Evolutionary conservation across 2,329 filamentous ascomycete species (phyloP).

Genomic region (Stenocarpella maydis): DNA sequence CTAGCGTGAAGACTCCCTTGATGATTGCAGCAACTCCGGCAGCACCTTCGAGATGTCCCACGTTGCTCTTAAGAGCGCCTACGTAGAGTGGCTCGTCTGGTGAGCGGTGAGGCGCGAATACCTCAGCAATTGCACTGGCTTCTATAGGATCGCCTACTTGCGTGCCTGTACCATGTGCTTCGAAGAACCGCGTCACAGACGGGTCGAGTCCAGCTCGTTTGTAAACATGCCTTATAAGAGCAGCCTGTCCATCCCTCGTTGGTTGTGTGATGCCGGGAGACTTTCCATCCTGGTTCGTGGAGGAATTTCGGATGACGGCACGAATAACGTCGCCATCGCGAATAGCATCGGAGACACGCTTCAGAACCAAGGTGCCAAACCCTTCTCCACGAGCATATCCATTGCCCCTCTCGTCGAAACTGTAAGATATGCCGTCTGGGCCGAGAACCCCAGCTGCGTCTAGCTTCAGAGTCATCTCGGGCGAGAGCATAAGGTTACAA

Average conservation of each 20-base stretch:
- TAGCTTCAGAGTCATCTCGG: constrained; percentile 35
- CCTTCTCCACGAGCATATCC: constrained; percentile 64
- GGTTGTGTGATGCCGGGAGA: constrained; percentile 44
- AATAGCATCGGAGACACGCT: constrained; percentile 57
- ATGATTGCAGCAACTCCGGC: constrained; percentile 40
- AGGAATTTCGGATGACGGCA: constrained; percentile 48
- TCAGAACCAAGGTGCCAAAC: constrained; percentile 59
- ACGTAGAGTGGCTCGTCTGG: constrained; percentile 35
- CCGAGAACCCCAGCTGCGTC: constrained; percentile 35
- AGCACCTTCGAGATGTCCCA: constrained; percentile 41
- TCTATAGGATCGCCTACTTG: constrained; percentile 46
- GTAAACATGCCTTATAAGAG: constrained; percentile 45
- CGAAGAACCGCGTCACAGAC: constrained; percentile 42
- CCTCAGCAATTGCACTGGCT: constrained; percentile 59
- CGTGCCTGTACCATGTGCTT: constrained; percentile 33
- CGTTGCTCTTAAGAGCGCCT: constrained; percentile 42
- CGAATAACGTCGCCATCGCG: constrained; percentile 49
- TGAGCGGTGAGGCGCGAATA: constrained; percentile 26
- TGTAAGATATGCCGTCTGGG: constrained; percentile 38
- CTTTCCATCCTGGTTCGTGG: constrained; percentile 44
- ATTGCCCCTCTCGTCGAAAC: constrained; percentile 52
- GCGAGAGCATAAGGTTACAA: constrained; percentile 39
- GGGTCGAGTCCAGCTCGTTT: constrained; percentile 42
- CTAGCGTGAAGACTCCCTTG: constrained; percentile 39
- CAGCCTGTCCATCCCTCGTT: constrained; percentile 44